Conservation (phyloP, 73 alveolate species). For the Paraurostyla sp. region DNA sequence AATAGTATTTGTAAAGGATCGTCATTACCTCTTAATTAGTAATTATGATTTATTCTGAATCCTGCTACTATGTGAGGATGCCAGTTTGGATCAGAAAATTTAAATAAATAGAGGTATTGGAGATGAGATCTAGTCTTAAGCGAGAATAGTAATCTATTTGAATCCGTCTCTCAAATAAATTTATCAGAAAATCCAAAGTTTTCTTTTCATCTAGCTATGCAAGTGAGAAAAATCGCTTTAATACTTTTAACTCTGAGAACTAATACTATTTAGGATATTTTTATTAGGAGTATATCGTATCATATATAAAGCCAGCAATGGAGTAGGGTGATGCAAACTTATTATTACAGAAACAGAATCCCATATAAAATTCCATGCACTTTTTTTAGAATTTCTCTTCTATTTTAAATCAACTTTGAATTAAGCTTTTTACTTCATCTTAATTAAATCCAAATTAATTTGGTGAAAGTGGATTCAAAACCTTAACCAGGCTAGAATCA, state of each 20-base stretch:
- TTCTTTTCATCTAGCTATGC: not conserved
- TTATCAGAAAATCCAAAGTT: not conserved
- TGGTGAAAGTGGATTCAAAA: conserved; percentile 2
- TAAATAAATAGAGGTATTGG: not conserved
- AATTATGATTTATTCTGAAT: not conserved
- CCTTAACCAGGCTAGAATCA: conserved; percentile 1
- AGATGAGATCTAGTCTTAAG: not conserved
- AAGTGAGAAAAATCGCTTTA: not conserved
- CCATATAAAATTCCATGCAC: not conserved
- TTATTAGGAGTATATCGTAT: not conserved
- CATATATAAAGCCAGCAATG: not conserved
- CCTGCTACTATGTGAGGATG: not conserved
- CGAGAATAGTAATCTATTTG: conserved; percentile 15
- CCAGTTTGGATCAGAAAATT: not conserved
- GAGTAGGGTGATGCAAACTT: not conserved
- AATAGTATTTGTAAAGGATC: not conserved
- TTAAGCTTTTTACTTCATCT: not conserved
- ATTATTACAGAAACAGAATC: not conserved
- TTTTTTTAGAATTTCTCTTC: not conserved
- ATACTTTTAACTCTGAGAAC: not conserved
- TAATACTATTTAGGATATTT: not conserved
- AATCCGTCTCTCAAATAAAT: not conserved
- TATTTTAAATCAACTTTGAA: not conserved
- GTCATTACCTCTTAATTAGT: not conserved
- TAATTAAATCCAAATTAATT: not conserved